A percentile compares a stretch with the other conserved stretches of the same genome.
Conservation (phyloP, 2,329 filamentous ascomycete genomes). For the Cordyceps tenuipes region DNA sequence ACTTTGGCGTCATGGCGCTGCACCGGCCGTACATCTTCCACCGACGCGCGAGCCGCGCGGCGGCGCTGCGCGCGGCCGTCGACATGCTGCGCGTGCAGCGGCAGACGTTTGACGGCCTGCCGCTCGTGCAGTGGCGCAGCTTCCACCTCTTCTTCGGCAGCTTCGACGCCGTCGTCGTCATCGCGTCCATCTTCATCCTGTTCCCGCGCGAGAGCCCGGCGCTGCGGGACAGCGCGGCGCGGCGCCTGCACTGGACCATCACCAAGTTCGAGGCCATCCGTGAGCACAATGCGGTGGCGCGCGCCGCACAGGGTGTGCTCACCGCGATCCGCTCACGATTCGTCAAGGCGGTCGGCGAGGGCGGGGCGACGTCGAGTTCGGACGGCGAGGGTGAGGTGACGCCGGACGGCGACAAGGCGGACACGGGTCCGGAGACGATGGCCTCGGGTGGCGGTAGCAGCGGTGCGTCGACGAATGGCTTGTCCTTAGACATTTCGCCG, state of each 20-base stretch:
- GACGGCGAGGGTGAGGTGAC: not conserved
- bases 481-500: conserved; percentile 1
- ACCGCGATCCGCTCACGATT: conserved; percentile 46
- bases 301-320: conserved; percentile 45
- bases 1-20: conserved; percentile 50
- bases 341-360: conserved; percentile 37
- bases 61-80: conserved; percentile 48
- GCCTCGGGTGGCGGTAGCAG: not conserved
- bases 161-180: conserved; percentile 54
- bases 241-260: conserved; percentile 52
- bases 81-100: conserved; percentile 48
- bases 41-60: conserved; percentile 41
- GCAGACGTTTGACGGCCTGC: conserved; percentile 38
- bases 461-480: not conserved
- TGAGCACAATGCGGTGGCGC: conserved; percentile 44
- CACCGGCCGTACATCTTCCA: conserved; percentile 57
- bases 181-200: conserved; percentile 53
- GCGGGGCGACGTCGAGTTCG: conserved; percentile 4
- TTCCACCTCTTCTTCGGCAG: conserved; percentile 54
- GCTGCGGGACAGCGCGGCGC: conserved; percentile 36
- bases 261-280: conserved; percentile 51
- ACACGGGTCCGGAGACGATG: not conserved
- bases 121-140: conserved; percentile 40
- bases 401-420: conserved; percentile 5
- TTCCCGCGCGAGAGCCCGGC: conserved; percentile 48